A percentile compares a stretch with the other conserved stretches of the same genome.
Conservation (phyloP, 345 rosid species). For the Bruguiera gymnorhiza region DNA sequence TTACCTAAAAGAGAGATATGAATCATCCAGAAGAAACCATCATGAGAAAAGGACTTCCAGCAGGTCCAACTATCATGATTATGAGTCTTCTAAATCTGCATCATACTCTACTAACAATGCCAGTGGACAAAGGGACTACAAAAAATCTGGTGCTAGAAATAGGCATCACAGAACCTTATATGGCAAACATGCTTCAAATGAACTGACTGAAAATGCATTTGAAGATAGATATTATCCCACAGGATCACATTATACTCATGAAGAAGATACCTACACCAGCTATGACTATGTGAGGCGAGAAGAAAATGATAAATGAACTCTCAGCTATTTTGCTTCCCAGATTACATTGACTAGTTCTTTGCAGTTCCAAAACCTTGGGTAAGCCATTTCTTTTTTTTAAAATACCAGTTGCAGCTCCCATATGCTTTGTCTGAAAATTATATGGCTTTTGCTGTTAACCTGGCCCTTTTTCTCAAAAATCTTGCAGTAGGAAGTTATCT, state of each 20-base stretch:
- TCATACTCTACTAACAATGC: constrained; percentile 26
- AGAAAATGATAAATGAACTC: constrained; percentile 15
- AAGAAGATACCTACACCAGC: constrained; percentile 23
- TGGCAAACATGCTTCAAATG: constrained; percentile 26
- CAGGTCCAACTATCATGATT: constrained; percentile 21
- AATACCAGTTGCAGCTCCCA: no score
- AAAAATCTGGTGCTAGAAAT: constrained; percentile 23
- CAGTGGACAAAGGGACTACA: constrained; percentile 9
- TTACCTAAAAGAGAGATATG: constrained; percentile 32
- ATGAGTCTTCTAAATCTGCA: constrained; percentile 25
- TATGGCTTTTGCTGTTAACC: constrained; percentile 24
- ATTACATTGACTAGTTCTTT: constrained; percentile 1
- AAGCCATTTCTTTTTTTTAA: constrained; percentile 6
- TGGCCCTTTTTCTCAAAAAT: constrained; percentile 24
- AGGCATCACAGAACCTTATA: constrained; percentile 21
- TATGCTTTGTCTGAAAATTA: constrained; percentile 9
- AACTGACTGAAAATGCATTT: constrained; percentile 37
- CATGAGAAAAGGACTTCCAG: constrained; percentile 41
- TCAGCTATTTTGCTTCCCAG: constrained; percentile 17
- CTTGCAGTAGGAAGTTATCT: constrained; percentile 64
- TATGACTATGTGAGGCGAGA: constrained; percentile 12
- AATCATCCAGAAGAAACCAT: constrained; percentile 26
- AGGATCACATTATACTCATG: constrained; percentile 36
- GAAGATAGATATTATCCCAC: constrained; percentile 81
- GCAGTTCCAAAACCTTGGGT: constrained; percentile 23